Base-by-base conservation (phyloP, 1,139 yeast species). In the Candida albicans region DNA sequence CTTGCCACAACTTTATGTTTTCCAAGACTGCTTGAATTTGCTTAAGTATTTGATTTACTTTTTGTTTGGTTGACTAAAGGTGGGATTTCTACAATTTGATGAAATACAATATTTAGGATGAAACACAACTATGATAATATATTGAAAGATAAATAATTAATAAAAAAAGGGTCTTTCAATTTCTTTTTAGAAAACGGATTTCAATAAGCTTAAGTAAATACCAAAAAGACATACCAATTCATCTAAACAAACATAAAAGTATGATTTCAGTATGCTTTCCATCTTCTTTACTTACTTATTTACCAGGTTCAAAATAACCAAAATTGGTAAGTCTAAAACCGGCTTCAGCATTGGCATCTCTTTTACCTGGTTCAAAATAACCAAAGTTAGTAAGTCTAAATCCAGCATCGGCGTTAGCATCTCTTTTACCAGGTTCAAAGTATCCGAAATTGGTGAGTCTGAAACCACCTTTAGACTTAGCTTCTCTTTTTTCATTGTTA, bases 281-380 rank as follows among this genome's bases (percentile, higher is more conserved):
- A 37, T 45, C n/a, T n/a, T n/a, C n/a, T n/a, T n/a, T n/a, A n/a
- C n/a, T n/a, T n/a, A n/a, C n/a, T 41, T 40, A 37, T 27, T 46
- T 43, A 31, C 35, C 35, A 25, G 44, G 45, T 14, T 39, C 45
- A 35, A 35, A 38, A 33, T 40, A 43, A 37, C 44, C 44, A 25
- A 32, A 34, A 10, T 33, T 46, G 18, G 47, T 46, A 43, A 42
- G 41, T 22, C 25, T 14, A 13, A 35, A 36, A 15, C 40, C 39
- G 18, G 37, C 43, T 2, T 40, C 44, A 28, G 35, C 43, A 8
- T 22, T 35, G 27, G 44, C 43, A 22, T 46, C 50, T 39, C 49
- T 45, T 37, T 48, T 47, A 13, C 31, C 41, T 33, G 52, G 52
- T 35, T 48, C 45, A 31, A 41, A 49, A 34, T 38, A 41, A 8